Evolutionary conservation across 2,329 filamentous ascomycete genomes (phyloP).

Genomic region (Blastomyces silverae): DNA sequence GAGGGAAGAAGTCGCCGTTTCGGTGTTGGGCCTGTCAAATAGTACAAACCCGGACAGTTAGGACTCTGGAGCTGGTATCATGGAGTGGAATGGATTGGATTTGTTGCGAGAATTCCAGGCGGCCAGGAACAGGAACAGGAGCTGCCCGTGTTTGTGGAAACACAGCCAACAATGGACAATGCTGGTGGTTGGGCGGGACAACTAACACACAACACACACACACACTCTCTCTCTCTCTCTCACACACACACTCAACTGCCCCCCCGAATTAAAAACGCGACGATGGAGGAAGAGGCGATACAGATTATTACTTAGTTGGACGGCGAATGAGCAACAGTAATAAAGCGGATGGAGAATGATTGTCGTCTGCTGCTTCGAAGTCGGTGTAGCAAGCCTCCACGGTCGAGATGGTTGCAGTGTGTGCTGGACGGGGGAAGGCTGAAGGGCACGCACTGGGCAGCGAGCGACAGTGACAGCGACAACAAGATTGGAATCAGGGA

Average conservation of each 20-base stretch:
- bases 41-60: neutral
- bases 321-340: neutral
- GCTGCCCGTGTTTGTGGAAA: neutral
- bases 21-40: neutral
- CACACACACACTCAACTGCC: constrained; percentile 1
- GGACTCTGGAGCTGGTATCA: neutral
- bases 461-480: constrained; percentile 7
- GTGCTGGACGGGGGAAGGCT: neutral
- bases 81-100: neutral
- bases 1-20: constrained; percentile 3
- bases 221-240: too few species aligned
- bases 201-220: neutral
- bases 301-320: neutral
- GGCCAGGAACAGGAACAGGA: constrained; percentile 2
- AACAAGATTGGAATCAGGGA: neutral
- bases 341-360: neutral
- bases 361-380: neutral
- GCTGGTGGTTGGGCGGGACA: constrained; percentile 2
- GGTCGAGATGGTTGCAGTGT: neutral
- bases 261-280: neutral
- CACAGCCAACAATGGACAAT: neutral
- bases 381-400: neutral
- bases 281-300: neutral
- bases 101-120: neutral
- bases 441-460: neutral